These are phyloP conservation scores for Endoconidiophora polonica DNA, from an alignment of 2,329 filamentous ascomycete genomes.

Conservation along the genomic window DNA sequence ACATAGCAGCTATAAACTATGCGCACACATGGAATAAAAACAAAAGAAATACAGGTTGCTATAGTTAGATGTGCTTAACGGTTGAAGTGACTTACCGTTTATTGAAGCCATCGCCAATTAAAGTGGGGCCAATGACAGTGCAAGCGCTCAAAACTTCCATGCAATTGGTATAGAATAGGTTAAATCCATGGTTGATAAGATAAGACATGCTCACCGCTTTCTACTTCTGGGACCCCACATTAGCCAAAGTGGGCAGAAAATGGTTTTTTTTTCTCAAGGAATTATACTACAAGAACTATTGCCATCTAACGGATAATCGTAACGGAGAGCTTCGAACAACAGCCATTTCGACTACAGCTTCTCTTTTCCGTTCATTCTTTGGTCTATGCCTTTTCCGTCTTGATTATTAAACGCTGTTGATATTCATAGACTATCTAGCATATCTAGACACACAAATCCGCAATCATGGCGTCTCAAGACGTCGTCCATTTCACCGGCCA, in stretches of 20 bases:
- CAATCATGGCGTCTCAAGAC: constrained; percentile 27
- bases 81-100: not conserved
- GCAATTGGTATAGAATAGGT: constrained; percentile 1
- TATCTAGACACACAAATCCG: constrained; percentile 1
- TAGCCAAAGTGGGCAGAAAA: constrained; percentile 9
- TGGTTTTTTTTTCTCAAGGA: constrained; percentile 6
- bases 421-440: not conserved
- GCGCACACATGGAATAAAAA: constrained; percentile 3
- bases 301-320: not conserved
- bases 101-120: constrained; percentile 1
- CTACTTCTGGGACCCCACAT: constrained; percentile 1
- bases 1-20: constrained; percentile 4
- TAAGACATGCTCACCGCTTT: constrained; percentile 11
- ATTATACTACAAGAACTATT: not conserved
- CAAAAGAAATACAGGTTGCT: not conserved
- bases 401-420: too few relatives aligned
- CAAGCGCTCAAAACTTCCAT: constrained; percentile 5
- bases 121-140: constrained; percentile 4
- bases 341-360: not conserved
- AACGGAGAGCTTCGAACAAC: not conserved
- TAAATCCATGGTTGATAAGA: constrained; percentile 7
- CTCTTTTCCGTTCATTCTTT: not conserved
- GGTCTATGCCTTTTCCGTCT: not conserved
- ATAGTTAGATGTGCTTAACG: not conserved
- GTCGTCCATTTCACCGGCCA: constrained; percentile 69